Evolutionary conservation across 176 grass and related monocot species (phyloP), one percentile per base, ranked within the genome.

Genomic region (Musa beccarii): DNA sequence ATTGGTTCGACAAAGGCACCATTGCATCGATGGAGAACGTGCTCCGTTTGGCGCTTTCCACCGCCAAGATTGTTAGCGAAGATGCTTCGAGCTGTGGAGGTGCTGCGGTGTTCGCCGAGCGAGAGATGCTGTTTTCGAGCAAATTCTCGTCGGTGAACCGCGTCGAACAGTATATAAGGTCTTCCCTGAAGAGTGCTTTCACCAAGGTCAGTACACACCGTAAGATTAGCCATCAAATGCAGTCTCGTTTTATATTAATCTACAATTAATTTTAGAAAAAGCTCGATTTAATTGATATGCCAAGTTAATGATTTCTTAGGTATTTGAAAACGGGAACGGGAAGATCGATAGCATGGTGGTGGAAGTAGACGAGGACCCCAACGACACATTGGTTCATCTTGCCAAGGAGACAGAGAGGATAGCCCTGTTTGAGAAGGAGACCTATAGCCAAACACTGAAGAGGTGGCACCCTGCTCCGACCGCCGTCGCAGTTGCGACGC

Each of bases 121-220:
- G 72, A 10, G 87, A 86, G 24, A 28, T 49, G 19, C 66, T 64
- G 5, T n/a, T 15, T 17, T 21, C 84, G 23, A 80, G 54, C 0
- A 76, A 21, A 6, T 82, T 68, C 52, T 78, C 84, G 20, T 66
- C 88, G 2, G 53, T 70, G 5, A 84, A 82, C 65, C 88, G 86
- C 34, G 86, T 91, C 23, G 86, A 94, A 59, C 85, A 54, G 79
- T 98, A 98, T 55, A 85, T 98, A 54, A 87, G 88, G 59, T 93
- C 86, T 83, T 91, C 90, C 0, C 89, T 87, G 88, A 88, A 86
- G 71, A 93, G 75, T 63, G 90, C 86, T 34, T 99, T 99, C 84
- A 87, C 86, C 63, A 89, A 94, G 56, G 95, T 91, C 57, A 73
- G 63, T 12, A 57, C 49, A 71, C 16, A 43, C 34, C 0, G 34